phyloP scores from a whole-genome alignment of 2,329 filamentous ascomycete genomes.

The Cordyceps pruinosa region DNA sequence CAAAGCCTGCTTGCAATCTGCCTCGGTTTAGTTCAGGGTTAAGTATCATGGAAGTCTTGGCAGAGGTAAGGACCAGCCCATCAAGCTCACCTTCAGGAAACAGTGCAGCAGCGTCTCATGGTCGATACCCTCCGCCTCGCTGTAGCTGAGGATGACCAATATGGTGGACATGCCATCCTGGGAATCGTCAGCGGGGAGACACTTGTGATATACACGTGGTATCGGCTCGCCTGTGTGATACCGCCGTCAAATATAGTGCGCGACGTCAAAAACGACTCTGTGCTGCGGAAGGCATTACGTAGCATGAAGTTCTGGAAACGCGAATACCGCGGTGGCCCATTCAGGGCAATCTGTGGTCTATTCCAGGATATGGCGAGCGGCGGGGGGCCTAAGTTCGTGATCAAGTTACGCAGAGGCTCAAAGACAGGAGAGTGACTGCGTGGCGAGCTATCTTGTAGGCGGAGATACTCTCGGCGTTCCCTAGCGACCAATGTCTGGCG shows the following conservation, averaged over 20 bases:
- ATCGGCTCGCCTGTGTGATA: conserved; percentile 51
- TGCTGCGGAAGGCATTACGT: conserved; percentile 58
- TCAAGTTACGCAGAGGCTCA: conserved; percentile 53
- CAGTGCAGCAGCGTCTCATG: conserved; percentile 60
- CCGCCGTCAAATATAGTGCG: conserved; percentile 64
- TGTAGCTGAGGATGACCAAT: conserved; percentile 60
- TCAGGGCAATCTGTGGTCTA: conserved; percentile 56
- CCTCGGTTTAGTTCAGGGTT: neutral
- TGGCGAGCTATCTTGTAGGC: conserved; percentile 46
- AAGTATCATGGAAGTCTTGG: neutral
- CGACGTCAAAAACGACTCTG: conserved; percentile 57
- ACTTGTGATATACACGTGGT: neutral
- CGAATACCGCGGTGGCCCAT: conserved; percentile 57
- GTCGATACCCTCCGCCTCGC: conserved; percentile 58
- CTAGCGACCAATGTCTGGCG: conserved; percentile 55
- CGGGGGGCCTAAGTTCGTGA: conserved; percentile 60
- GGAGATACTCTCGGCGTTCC: conserved; percentile 50
- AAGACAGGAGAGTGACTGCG: conserved; percentile 50
- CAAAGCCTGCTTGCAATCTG: conserved; percentile 63
- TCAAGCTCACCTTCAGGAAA: conserved; percentile 51
- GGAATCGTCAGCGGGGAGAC: conserved; percentile 13
- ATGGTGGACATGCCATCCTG: conserved; percentile 62
- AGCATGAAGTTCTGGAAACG: conserved; percentile 69
- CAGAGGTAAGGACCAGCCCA: neutral
- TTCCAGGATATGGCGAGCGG: conserved; percentile 65